These are phyloP conservation scores for Cnidoscolus chayamansa DNA, from an alignment of 441 rosid genomes.

Conservation along the genomic window DNA sequence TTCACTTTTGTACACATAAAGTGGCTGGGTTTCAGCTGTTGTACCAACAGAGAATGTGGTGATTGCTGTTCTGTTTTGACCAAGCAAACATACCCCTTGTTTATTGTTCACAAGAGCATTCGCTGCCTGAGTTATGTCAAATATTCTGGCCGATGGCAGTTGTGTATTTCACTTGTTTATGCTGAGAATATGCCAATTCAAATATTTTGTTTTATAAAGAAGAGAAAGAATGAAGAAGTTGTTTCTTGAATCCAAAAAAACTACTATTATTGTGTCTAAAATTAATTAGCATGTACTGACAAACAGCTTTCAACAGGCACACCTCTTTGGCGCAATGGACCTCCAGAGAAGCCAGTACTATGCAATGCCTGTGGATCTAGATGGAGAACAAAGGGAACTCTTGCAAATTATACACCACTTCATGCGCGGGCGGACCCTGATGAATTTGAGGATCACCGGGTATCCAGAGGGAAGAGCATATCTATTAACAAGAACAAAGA, in stretches of 20 bases:
- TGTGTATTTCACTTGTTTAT: conserved; percentile 4
- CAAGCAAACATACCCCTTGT: neutral
- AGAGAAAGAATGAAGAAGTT: neutral
- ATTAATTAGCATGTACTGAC: conserved; percentile 12
- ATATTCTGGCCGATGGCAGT: neutral
- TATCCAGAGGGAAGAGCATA: conserved; percentile 58
- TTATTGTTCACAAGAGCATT: neutral
- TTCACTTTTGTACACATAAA: neutral
- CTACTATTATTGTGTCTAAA: neutral
- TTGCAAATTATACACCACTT: conserved; percentile 88
- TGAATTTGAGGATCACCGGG: conserved; percentile 58
- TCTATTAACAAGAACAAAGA: conserved; percentile 70
- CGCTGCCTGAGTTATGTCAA: neutral
- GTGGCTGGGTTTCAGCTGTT: neutral
- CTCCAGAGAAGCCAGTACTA: conserved; percentile 96
- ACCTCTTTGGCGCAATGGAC: conserved; percentile 98
- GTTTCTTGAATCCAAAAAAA: no score
- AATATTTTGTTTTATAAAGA: neutral
- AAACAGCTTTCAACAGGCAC: conserved; percentile 48
- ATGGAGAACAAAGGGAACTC: conserved; percentile 97
- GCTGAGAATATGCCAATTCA: neutral
- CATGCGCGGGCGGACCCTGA: conserved; percentile 80
- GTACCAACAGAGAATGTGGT: neutral
- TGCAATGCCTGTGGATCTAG: conserved; percentile 99
- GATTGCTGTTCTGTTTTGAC: no score